Percentiles rank a stretch among this genome's conserved stretches.
These are phyloP conservation scores for Cnidoscolus chayamansa DNA, from an alignment of 441 rosid species.

Conservation along the genomic window DNA sequence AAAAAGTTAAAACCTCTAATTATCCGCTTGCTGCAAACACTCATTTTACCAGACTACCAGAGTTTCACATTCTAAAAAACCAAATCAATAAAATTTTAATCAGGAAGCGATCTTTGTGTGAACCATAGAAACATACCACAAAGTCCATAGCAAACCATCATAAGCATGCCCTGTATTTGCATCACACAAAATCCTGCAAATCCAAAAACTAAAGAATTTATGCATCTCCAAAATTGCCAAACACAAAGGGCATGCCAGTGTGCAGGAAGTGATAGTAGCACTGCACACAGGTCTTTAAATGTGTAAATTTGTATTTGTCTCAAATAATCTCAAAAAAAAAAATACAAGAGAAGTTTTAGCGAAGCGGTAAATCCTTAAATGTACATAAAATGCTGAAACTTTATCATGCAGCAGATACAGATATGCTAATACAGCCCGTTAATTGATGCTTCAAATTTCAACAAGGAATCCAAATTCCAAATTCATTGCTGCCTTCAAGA, in stretches of 20 bases:
- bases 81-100: constrained; percentile 2
- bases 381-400: neutral
- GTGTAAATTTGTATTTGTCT: neutral
- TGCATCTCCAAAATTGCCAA: neutral
- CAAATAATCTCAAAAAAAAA: neutral
- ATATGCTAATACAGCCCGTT: neutral
- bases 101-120: neutral
- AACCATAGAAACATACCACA: constrained; percentile 52
- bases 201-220: constrained; percentile 15
- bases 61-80: neutral
- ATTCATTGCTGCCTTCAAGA: no score
- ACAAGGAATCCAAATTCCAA: neutral
- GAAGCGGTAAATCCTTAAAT: neutral
- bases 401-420: neutral
- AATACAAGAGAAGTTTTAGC: neutral
- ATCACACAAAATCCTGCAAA: constrained; percentile 74
- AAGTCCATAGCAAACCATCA: constrained; percentile 88
- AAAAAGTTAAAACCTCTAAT: neutral
- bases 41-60: neutral
- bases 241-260: neutral
- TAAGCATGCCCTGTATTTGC: constrained; percentile 66
- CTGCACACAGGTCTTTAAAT: neutral
- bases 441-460: neutral
- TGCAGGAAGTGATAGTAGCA: neutral
- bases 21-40: neutral